These are phyloP conservation scores for Podospora sp. DNA, from an alignment of 495 filamentous ascomycete genomes.

Conservation along the genomic window DNA sequence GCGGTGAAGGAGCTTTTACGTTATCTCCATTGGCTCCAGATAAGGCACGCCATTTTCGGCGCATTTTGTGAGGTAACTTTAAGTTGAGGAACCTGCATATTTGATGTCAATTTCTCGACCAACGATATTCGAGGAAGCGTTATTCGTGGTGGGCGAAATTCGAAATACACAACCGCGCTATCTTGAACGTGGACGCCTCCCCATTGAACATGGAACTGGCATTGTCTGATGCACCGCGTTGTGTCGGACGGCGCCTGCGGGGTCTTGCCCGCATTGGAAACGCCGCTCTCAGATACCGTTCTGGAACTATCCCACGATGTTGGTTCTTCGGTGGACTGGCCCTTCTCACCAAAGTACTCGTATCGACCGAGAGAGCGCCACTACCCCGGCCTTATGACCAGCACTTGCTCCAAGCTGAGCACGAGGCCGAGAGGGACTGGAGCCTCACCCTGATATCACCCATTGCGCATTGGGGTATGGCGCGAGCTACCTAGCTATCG, in stretches of 20 bases:
- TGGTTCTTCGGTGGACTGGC: too few relatives aligned
- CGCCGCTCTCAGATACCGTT: too few relatives aligned
- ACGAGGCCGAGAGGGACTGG: neutral
- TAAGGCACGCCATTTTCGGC: slow-evolving; percentile 19
- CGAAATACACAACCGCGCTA: neutral
- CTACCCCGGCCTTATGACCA: neutral
- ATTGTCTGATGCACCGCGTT: neutral
- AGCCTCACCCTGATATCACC: neutral
- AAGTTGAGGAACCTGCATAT: slow-evolving; percentile 12
- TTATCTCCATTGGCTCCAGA: slow-evolving; percentile 30
- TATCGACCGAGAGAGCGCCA: neutral
- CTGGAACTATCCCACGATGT: too few relatives aligned
- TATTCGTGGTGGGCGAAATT: neutral
- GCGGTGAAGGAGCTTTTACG: slow-evolving; percentile 11
- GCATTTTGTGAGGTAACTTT: neutral
- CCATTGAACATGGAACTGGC: too few relatives aligned
- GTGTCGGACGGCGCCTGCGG: too few relatives aligned
- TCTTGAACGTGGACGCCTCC: too few relatives aligned
- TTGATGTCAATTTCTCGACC: slow-evolving; percentile 13
- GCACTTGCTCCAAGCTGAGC: neutral
- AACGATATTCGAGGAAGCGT: slow-evolving; percentile 2
- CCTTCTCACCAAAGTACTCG: too few relatives aligned
- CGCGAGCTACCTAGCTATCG: neutral
- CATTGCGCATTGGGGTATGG: neutral
- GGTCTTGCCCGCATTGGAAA: too few relatives aligned